Base-by-base conservation (phyloP, 192 early-diverging fungal genomes). In the Kappamyces sp. region DNA sequence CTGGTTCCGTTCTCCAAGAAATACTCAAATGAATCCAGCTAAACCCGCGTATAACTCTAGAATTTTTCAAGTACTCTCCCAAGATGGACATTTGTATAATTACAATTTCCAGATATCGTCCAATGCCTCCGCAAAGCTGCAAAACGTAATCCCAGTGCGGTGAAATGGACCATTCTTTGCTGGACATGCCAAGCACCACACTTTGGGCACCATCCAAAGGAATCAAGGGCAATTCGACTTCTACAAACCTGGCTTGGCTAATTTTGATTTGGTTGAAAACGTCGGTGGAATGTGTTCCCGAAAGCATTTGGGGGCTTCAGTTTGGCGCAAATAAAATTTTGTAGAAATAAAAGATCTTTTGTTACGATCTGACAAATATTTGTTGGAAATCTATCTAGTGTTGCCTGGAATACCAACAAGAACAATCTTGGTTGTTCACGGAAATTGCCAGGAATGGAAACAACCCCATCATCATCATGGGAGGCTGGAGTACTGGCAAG, bases 71-170 rank as follows among this genome's bases (percentile, higher is more conserved):
- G 6, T 5, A 5, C 32, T 31, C 5, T 1, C 49, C 49, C 49
- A 51, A 34, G 37, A 51, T 51, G 9, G 49, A 51, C 49, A 51
- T 51, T 51, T 51, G 7, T 9, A 51, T n/a, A n/a, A 51, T 51
- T 51, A 36, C 49, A 51, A 51, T 9, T n/a, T 51, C 49, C 5
- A 51, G 9, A n/a, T 51, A 51, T 51, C 49, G 5, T 34, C 49
- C 49, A 51, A 51, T n/a, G 1, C 49, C 49, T 0, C 49, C 49
- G 37, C 49, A 51, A 5, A 51, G n/a, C 1, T 10, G 32, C 49
- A 51, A 51, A 5, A 51, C 32, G 37, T 51, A 51, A 31, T 51
- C n/a, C 49, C 32, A 51, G 37, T 1, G 37, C 9, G 49, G 49
- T 6, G 49, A 51, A 9, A 51, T 51, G 1, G 9, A 7, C 9